Evolutionary conservation across 495 filamentous ascomycete genomes (phyloP).

Genomic region (Penicillium daleae): DNA sequence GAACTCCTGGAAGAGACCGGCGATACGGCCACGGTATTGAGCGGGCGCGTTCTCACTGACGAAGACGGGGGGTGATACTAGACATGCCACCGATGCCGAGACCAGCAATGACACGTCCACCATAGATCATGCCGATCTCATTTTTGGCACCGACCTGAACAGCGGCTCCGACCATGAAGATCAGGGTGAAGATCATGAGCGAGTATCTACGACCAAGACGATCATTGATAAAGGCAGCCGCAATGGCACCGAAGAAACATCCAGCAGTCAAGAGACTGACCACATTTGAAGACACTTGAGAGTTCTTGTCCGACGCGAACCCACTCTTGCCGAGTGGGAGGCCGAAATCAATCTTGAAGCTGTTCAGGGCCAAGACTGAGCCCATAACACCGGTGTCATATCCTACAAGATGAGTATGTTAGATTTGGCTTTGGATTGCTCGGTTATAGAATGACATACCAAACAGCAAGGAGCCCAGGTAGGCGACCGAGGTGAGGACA

Average conservation of each 20-base stretch:
- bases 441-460: constrained; percentile 34
- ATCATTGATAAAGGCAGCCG: constrained; percentile 61
- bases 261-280: constrained; percentile 67
- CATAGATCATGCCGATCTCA: constrained; percentile 42
- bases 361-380: constrained; percentile 55
- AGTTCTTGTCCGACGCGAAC: constrained; percentile 41
- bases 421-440: too few species aligned
- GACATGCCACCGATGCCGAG: constrained; percentile 51
- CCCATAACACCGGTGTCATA: constrained; percentile 66
- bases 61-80: constrained; percentile 54
- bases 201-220: constrained; percentile 61
- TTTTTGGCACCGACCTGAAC: constrained; percentile 57
- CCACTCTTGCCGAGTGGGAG: constrained; percentile 37
- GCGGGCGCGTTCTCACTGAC: constrained; percentile 51
- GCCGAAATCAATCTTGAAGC: constrained; percentile 61
- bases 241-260: constrained; percentile 68
- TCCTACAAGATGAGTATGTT: constrained; percentile 23
- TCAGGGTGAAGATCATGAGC: constrained; percentile 54
- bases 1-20: constrained; percentile 39
- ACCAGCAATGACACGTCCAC: constrained; percentile 47
- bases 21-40: constrained; percentile 48
- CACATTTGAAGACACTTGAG: constrained; percentile 56
- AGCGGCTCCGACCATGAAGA: constrained; percentile 69
- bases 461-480: constrained; percentile 57
- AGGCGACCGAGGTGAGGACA: constrained; percentile 57